Evolutionary conservation across 495 filamentous ascomycete species (phyloP), one percentile per base, ranked within the genome.

Genomic region (Aspergillus avenaceus): DNA sequence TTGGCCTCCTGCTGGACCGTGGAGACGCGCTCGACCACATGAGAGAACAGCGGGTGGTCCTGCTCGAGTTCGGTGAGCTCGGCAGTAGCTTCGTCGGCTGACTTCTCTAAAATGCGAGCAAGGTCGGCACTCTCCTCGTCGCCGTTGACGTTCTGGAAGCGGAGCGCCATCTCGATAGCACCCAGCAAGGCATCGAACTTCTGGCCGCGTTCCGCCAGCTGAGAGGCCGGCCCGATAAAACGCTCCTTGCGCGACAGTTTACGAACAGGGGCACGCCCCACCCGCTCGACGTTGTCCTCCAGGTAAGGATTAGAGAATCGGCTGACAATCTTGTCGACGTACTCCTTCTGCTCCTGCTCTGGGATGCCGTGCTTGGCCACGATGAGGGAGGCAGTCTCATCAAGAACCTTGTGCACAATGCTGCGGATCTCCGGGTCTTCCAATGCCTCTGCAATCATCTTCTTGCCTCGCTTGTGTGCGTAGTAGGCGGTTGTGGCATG

Each of bases 401-500:
- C 72, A 54, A 97, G 79, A 21, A 84, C 85, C 42, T 81, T 80
- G 48, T 80, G 81, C 29, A 97, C 93, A 46, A 85, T 81, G 22
- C 77, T 74, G 58, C 84, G 79, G 63, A 97, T 92, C 54, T 79
- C 75, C 34, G 71, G 52, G 56, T 86, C 81, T 25, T 77, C 75
- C 45, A 96, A 73, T 11, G 89, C 84, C 49, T 97, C 92, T 58
- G 92, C 87, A 52, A 98, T 90, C 26, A 83, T 91, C 61, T 78
- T 74, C 77, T 93, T 95, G 48, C 85, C 82, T 28, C 82, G 80
- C 63, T 87, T 73, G 76, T 93, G 83, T 36, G 93, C 93, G 68
- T 90, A 91, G 80, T 97, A 98, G 45, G 93, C 93, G 21, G 92
- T 90, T n/a, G 91, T 91, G 41, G 95, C 93, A 64, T 98, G 93